Evolutionary conservation across 257 asterid species (phyloP), one percentile per base, ranked within the genome.

Genomic region (Linderniella brevidens): DNA sequence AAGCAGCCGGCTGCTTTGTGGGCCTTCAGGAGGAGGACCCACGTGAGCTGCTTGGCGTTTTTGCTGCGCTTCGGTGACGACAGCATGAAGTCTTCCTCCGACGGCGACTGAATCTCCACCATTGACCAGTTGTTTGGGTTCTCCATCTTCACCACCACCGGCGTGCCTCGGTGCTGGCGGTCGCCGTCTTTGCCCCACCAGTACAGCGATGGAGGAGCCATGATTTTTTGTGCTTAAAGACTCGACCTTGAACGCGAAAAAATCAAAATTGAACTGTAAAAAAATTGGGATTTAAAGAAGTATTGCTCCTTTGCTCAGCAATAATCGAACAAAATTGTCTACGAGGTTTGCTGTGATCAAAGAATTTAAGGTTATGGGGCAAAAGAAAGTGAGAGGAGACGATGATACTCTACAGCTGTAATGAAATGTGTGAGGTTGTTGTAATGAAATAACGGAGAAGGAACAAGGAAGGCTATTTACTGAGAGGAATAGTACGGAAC

Each of bases 71-170:
- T 69, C 46, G 18, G 61, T 41, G 13, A 52, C 62, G 13, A 52
- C 62, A 12, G 42, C 64, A 69, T 51, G 46, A 67, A 73, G 51
- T 73, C 78, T 9, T 73, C 78, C 35, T 73, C 79, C 2, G 70
- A 64, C 3, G 86, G 65, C 8, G 58, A 50, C 65, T 73, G 66
- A 0, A 77, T 65, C 61, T 76, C 86, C 35, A 73, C 78, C 76
- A 76, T 76, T 5, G 86, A 72, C 86, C 86, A 76, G 63, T 76
- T 72, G 53, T 62, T 76, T 2, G 86, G 86, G 62, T 70, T 73
- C 63, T 73, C 86, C 82, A 73, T 73, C 50, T 73, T 77, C 39
- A 77, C 86, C 10, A 77, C 74, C 37, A 76, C 81, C 8, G 81
- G 81, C 12, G 79, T 77, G 1, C 79, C 79, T 32, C 78, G 68